A percentile compares a stretch with the other conserved stretches of the same genome.
phyloP scores from a whole-genome alignment of 805 yeast genomes.

The Myxozyma geophila region DNA sequence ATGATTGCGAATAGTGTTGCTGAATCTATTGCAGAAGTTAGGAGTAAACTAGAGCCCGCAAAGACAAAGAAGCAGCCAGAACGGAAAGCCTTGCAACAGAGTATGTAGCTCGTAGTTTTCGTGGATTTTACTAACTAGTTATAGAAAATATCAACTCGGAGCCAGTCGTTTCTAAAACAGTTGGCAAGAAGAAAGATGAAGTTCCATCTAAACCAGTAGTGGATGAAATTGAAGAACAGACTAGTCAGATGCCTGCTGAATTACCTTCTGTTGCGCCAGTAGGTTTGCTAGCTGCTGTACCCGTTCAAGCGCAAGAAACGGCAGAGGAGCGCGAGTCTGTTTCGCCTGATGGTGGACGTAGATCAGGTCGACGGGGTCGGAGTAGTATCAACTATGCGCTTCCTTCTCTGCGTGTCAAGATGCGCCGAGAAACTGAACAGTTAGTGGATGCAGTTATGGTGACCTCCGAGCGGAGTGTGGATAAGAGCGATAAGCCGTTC shows the following conservation, averaged over 20 bases:
- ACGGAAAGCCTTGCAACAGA: constrained; percentile 20
- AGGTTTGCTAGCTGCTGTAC: background rate
- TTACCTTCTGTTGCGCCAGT: background rate
- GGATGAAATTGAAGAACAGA: background rate
- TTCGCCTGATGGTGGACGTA: constrained; percentile 16
- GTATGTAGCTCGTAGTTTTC: constrained; percentile 10
- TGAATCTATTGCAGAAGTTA: background rate
- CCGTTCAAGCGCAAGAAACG: background rate
- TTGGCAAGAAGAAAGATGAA: background rate
- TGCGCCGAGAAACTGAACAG: constrained; percentile 67
- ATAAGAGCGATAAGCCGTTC: background rate
- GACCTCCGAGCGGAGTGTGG: constrained; percentile 32
- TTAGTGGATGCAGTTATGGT: constrained; percentile 61
- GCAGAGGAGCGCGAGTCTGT: constrained; percentile 1
- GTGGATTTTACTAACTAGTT: constrained; percentile 1
- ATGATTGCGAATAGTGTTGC: background rate
- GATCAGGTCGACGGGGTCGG: constrained; percentile 29
- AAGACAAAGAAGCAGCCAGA: constrained; percentile 3
- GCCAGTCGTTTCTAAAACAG: background rate
- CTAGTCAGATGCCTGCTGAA: background rate
- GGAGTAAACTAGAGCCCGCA: background rate
- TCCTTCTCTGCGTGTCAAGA: constrained; percentile 68
- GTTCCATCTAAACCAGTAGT: background rate
- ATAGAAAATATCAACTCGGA: constrained; percentile 21
- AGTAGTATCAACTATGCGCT: constrained; percentile 63